These are phyloP conservation scores for Coprinopsis cinerea DNA, from an alignment of 768 basidiomycete species.

Conservation along the genomic window DNA sequence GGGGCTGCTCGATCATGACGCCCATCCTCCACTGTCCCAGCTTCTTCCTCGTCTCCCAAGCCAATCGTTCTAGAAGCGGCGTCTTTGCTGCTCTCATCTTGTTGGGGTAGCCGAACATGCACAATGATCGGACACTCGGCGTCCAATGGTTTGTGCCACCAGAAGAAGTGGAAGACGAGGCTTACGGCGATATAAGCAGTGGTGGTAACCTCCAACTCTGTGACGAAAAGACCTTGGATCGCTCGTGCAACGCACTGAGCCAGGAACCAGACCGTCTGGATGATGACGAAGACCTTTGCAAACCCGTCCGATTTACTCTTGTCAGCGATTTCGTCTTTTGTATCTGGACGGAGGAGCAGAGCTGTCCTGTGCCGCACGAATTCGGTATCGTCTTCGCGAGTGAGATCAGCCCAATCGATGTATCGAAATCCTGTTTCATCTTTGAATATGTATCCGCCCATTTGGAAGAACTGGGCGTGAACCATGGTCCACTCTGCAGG, in stretches of 20 bases:
- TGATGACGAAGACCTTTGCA: constrained; percentile 8
- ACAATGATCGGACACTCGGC: constrained; percentile 9
- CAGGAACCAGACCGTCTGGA: constrained; percentile 12
- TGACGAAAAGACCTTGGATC: constrained; percentile 8
- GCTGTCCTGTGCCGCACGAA: not conserved
- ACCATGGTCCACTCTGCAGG: not conserved
- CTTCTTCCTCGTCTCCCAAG: too few species aligned
- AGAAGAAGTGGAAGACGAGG: constrained; percentile 13
- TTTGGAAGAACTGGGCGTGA: constrained; percentile 8
- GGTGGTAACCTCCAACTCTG: constrained; percentile 16
- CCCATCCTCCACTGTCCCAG: too few species aligned
- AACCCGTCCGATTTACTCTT: constrained; percentile 16
- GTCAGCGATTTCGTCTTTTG: constrained; percentile 12
- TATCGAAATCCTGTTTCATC: not conserved
- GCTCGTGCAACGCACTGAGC: constrained; percentile 11
- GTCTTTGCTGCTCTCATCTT: not conserved
- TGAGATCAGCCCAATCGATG: not conserved
- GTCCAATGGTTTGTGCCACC: constrained; percentile 19
- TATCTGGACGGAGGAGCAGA: constrained; percentile 5
- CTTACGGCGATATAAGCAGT: constrained; percentile 13
- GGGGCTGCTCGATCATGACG: too few species aligned
- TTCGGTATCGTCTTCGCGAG: not conserved
- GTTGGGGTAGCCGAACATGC: not conserved
- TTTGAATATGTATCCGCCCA: constrained; percentile 10
- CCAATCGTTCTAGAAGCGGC: too few species aligned